Percentiles rank a stretch among this genome's conserved stretches.
phyloP scores from a whole-genome alignment of 2,329 filamentous ascomycete genomes.

The Aspergillus proliferans region DNA sequence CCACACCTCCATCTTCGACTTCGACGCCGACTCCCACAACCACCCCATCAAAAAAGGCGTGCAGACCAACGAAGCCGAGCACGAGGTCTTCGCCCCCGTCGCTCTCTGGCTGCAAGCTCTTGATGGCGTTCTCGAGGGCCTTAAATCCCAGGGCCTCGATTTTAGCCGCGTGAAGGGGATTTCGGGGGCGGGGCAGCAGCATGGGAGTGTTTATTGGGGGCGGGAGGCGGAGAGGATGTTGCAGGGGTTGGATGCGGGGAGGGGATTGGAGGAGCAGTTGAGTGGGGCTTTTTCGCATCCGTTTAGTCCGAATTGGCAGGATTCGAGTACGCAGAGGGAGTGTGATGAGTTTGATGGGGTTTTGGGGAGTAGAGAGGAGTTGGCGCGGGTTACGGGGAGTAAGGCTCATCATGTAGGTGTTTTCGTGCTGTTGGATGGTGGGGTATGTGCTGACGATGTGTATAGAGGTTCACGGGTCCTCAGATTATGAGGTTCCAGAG shows the following conservation, averaged over 20 bases:
- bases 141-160: slow-evolving; percentile 64
- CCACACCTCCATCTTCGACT: slow-evolving; percentile 86
- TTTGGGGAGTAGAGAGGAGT: slow-evolving; percentile 58
- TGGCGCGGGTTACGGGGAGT: slow-evolving; percentile 80
- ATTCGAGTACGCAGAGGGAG: slow-evolving; percentile 86
- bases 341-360: slow-evolving; percentile 79
- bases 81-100: slow-evolving; percentile 88
- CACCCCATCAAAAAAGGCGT: slow-evolving; percentile 87
- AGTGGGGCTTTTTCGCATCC: slow-evolving; percentile 69
- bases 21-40: slow-evolving; percentile 69
- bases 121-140: slow-evolving; percentile 71
- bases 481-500: slow-evolving; percentile 86
- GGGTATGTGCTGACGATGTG: slow-evolving; percentile 3
- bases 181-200: slow-evolving; percentile 91
- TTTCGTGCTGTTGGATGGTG: neutral
- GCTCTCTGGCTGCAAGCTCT: slow-evolving; percentile 92
- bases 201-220: slow-evolving; percentile 94
- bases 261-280: slow-evolving; percentile 67
- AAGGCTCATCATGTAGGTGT: slow-evolving; percentile 80
- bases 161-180: slow-evolving; percentile 72
- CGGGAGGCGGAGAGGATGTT: slow-evolving; percentile 61
- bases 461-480: slow-evolving; percentile 86
- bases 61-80: slow-evolving; percentile 69
- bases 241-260: slow-evolving; percentile 51
- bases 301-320: slow-evolving; percentile 95